Base-by-base conservation (phyloP, 2,329 filamentous ascomycete genomes). In the Hymenotorrendiella dingleyae region DNA sequence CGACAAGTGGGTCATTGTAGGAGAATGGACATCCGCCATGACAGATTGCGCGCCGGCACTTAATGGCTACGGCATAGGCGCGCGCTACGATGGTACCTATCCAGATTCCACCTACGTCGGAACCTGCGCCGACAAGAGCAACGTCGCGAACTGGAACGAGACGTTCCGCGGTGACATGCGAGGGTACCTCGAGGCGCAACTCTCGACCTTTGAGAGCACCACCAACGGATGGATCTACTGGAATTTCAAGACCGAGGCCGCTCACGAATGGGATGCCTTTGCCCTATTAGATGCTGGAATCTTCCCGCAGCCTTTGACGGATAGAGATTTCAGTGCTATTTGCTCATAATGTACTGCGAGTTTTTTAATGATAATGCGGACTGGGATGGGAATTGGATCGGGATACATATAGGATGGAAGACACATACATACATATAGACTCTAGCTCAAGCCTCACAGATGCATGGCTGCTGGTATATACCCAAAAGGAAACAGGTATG, bases 1-100 rank as follows among this genome's bases (percentile, higher is more conserved):
- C 4, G 78, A 84, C 60, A 84, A 84, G 60, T 81, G 76, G 71
- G 73, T 75, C n/a, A 66, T 84, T 42, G 73, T 82, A 4, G 82
- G 82, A 30, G 82, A 86, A 59, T 85, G 81, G 80, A 77, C 74
- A 1, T 80, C 71, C 17, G 81, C 80, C 11, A 73, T 83, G 70
- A 84, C 81, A 3, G 75, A 79, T 24, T 77, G 74, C 50, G 70
- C 74, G 7, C 69, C 66, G 36, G 71, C 57, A 16, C 55, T 69
- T 32, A 77, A 77, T 48, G 78, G 81, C 29, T 73, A 72, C 44
- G 73, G 72, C 2, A 62, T 75, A 32, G 80, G 79, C 10, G 70
- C 79, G 7, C 70, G 82, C 21, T 68, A 66, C 58, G 74, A 79
- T 43, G 79, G 78, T 11, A 71, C 69, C 3, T 75, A 68, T 50